A percentile compares a stretch with the other conserved stretches of the same genome.
Evolutionary conservation across 208 protist genomes (phyloP).

Genomic region (Leishmania amazonensis): DNA sequence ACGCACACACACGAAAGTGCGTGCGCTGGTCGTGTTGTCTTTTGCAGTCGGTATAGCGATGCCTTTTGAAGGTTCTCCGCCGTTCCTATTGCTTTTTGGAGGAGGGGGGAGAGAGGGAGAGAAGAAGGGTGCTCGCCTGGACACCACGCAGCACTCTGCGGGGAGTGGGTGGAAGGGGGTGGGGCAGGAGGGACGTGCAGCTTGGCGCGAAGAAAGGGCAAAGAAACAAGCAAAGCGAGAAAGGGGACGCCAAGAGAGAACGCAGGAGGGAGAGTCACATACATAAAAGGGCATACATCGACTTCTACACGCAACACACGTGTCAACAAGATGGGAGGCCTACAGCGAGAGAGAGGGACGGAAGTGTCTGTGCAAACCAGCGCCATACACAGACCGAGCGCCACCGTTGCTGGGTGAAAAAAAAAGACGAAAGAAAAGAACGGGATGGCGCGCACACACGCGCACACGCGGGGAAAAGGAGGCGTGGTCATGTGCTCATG

Average conservation of each 20-base stretch:
- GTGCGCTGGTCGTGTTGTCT: not conserved
- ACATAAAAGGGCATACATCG: not conserved
- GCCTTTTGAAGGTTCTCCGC: not conserved
- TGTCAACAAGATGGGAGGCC: not conserved
- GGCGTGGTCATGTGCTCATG: not conserved
- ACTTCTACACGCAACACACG: not conserved
- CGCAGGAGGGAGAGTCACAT: not conserved
- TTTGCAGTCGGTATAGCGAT: not conserved
- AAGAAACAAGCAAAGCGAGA: not conserved
- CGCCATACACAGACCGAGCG: not conserved
- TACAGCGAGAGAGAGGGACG: not conserved
- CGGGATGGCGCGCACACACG: not conserved
- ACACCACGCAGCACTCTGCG: too few species aligned
- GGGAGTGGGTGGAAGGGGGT: not conserved
- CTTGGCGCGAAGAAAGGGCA: not conserved
- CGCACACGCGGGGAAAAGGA: not conserved
- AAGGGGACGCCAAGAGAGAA: not conserved
- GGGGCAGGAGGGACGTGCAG: too few species aligned
- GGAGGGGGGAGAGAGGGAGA: not conserved
- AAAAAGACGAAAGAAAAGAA: not conserved
- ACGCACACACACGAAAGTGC: not conserved
- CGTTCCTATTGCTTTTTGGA: not conserved
- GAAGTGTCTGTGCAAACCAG: not conserved
- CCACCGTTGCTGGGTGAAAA: not conserved
- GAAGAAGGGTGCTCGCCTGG: too few species aligned